Percentiles rank a stretch among this genome's conserved stretches.
phyloP scores from a whole-genome alignment of 2,329 filamentous ascomycete genomes.

The Falciphora oryzae region DNA sequence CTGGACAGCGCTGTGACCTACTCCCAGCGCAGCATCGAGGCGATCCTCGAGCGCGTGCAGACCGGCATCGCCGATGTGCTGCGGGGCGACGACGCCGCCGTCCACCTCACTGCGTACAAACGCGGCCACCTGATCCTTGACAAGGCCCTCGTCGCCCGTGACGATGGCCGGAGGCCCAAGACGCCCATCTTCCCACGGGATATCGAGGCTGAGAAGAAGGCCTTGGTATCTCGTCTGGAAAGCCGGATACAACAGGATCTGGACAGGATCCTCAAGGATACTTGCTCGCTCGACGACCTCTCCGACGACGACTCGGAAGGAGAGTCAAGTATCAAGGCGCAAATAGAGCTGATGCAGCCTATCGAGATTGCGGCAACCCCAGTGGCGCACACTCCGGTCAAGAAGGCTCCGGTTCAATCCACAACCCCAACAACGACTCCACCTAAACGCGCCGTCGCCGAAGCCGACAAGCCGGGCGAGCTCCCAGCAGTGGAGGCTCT shows the following conservation, averaged over 20 bases:
- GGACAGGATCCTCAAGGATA: constrained; percentile 45
- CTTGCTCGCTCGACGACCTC: constrained; percentile 36
- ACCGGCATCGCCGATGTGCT: constrained; percentile 44
- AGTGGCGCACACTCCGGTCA: not conserved
- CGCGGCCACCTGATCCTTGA: constrained; percentile 48
- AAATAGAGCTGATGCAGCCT: not conserved
- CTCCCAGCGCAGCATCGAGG: constrained; percentile 39
- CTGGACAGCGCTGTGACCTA: constrained; percentile 36
- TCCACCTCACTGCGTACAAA: constrained; percentile 44
- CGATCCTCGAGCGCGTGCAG: constrained; percentile 45
- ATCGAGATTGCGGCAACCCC: not conserved
- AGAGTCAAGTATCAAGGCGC: not conserved
- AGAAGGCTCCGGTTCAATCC: not conserved
- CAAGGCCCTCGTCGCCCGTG: constrained; percentile 37
- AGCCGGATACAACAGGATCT: constrained; percentile 42
- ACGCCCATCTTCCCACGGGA: constrained; percentile 23
- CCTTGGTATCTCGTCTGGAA: constrained; percentile 34
- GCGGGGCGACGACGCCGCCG: constrained; percentile 38
- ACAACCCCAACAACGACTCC: not conserved
- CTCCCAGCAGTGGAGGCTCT: not conserved
- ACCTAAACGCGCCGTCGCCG: not conserved
- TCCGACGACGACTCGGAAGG: constrained; percentile 19
- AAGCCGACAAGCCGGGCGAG: not conserved
- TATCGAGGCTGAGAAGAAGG: constrained; percentile 31
- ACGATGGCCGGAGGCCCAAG: constrained; percentile 25